Conservation (phyloP, 2,329 filamentous ascomycete genomes). For the Verticillium zaregamsianum region DNA sequence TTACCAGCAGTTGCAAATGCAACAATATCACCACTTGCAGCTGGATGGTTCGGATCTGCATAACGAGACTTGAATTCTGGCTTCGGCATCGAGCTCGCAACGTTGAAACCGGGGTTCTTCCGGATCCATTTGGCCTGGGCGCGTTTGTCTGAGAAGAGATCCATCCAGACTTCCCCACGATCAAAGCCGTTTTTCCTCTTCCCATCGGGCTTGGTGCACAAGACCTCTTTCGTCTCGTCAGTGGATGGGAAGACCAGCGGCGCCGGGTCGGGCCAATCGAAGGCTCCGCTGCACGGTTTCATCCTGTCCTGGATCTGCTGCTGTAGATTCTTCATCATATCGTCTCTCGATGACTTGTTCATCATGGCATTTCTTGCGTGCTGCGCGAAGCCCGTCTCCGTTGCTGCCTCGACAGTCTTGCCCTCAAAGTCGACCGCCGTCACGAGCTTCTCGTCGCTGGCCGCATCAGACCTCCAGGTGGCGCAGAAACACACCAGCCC, state of each 20-base stretch:
- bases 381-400: not conserved
- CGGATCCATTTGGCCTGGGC: slow-evolving; percentile 16
- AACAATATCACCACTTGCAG: slow-evolving; percentile 18
- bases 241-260: slow-evolving; percentile 44
- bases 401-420: not conserved
- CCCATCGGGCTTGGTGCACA: slow-evolving; percentile 8
- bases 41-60: slow-evolving; percentile 21
- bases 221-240: slow-evolving; percentile 20
- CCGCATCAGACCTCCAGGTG: slow-evolving; percentile 41
- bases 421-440: slow-evolving; percentile 26
- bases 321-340: not conserved
- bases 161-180: slow-evolving; percentile 15
- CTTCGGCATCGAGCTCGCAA: slow-evolving; percentile 16
- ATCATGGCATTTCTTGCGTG: not conserved
- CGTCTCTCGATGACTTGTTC: not conserved
- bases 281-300: slow-evolving; percentile 24
- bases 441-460: slow-evolving; percentile 16
- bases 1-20: slow-evolving; percentile 19
- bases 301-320: slow-evolving; percentile 3
- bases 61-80: slow-evolving; percentile 20
- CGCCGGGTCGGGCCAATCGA: slow-evolving; percentile 40
- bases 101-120: slow-evolving; percentile 9
- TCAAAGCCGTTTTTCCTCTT: slow-evolving; percentile 15
- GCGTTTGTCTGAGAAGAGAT: slow-evolving; percentile 15
- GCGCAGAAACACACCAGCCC: slow-evolving; percentile 49